Conservation (phyloP, 148 eudicot genomes). For the Rhododendron vialii region DNA sequence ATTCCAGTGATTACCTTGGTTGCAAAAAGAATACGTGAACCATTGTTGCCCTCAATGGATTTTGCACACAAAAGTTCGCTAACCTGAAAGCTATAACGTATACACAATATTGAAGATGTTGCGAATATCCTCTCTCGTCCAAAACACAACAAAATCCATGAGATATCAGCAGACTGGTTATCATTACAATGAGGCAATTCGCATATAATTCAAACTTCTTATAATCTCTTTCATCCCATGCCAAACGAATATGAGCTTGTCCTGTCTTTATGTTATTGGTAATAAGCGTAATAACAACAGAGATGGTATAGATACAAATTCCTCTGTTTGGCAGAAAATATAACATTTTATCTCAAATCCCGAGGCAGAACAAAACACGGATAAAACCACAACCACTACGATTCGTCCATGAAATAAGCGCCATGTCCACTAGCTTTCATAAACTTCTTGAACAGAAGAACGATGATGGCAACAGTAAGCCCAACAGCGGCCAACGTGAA, state of each 20-base stretch:
- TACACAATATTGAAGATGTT: background rate
- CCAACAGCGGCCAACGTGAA: slow-evolving; percentile 91
- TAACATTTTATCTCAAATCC: background rate
- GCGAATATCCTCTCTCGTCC: background rate
- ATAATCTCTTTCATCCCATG: background rate
- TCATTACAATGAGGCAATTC: background rate
- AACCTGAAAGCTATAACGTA: background rate
- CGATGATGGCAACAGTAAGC: slow-evolving; percentile 70
- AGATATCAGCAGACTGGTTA: background rate
- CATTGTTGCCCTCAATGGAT: background rate
- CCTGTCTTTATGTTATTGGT: background rate
- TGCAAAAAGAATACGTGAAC: background rate
- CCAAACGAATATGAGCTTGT: background rate
- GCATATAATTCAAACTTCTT: background rate
- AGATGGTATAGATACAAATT: background rate
- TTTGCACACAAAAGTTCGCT: background rate
- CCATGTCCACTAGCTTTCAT: slow-evolving; percentile 80
- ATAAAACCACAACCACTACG: slow-evolving; percentile 26
- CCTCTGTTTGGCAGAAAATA: slow-evolving; percentile 1
- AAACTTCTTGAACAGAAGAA: slow-evolving; percentile 79
- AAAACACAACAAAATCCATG: background rate
- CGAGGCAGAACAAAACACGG: background rate
- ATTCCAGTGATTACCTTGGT: background rate
- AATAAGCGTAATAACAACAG: background rate
- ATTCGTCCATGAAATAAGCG: slow-evolving; percentile 68